Percentiles rank a stretch among this genome's conserved stretches.
Conservation (phyloP, 352 stramenopile genomes). For the Blastocystis sp. region DNA sequence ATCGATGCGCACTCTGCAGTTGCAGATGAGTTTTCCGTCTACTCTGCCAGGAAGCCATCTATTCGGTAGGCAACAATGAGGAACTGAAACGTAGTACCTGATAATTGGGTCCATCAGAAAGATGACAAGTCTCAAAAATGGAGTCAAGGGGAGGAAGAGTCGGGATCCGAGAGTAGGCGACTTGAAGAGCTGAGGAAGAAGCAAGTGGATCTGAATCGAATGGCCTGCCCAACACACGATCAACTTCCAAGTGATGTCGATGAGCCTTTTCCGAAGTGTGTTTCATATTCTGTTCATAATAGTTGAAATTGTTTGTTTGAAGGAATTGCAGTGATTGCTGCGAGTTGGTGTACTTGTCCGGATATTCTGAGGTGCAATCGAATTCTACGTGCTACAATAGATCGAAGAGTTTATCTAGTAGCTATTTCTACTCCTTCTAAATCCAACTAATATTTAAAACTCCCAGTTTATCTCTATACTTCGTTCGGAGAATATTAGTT, state of each 20-base stretch:
- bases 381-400: too few relatives aligned
- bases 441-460: too few relatives aligned
- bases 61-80: not conserved
- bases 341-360: too few relatives aligned
- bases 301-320: not conserved
- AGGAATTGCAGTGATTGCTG: not conserved
- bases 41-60: slow-evolving; percentile 21
- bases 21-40: slow-evolving; percentile 47
- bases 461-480: too few relatives aligned
- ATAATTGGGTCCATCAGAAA: not conserved
- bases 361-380: too few relatives aligned
- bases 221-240: not conserved
- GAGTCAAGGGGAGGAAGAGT: not conserved
- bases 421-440: too few relatives aligned
- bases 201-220: not conserved
- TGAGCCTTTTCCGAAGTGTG: not conserved
- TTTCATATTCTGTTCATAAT: not conserved
- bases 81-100: not conserved
- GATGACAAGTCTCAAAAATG: not conserved
- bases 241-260: not conserved
- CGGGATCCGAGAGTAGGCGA: not conserved
- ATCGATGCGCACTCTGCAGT: not conserved
- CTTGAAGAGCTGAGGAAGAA: not conserved
- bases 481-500: not conserved
- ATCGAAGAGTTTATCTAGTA: too few relatives aligned